Evolutionary conservation across 1,284 basidiomycete genomes (phyloP), one percentile per base, ranked within the genome.

Genomic region (Paramarasmius palmivorus): DNA sequence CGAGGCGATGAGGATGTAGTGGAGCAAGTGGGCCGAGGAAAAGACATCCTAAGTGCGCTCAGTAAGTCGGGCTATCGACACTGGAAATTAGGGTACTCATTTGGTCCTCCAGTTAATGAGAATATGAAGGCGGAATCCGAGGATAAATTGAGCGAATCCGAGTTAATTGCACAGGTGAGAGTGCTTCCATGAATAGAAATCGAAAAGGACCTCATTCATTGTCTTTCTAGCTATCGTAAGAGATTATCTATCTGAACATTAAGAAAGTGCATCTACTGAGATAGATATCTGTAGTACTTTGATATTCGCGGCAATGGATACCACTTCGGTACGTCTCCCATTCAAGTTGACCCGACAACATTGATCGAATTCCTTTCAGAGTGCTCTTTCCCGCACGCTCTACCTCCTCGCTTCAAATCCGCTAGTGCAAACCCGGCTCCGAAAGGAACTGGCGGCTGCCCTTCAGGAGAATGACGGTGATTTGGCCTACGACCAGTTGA

Each of bases 41-140:
- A 75, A 46, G 77, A 81, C 61, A 71, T 81, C 44, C 68, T 81
- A 48, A 79, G 75, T 53, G 69, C 75, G 47, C 60, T 81, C 9
- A 65, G 77, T 76, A 57, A 23, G 73, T 65, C 8, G 8, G 9
- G 5, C 2, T 34, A 26, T 10, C 20, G 20, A 20, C 25, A 4
- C 17, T 23, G 10, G n/a, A n/a, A n/a, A n/a, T n/a, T n/a, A n/a
- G n/a, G n/a, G n/a, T n/a, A 25, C 34, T 32, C 25, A 14, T 14
- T 29, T 29, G 32, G n/a, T n/a, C n/a, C n/a, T n/a, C n/a, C 36
- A 72, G 71, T 72, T 61, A 65, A 59, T 53, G 67, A 63, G 12
- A 73, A 73, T 45, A 64, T 64, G 57, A 58, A 63, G 26, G 68
- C 69, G 3, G 48, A 59, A 0, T 63, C 65, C 8, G 66, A 66